Conservation (phyloP, 305 asterid species). For the Fraxinus ornus region DNA sequence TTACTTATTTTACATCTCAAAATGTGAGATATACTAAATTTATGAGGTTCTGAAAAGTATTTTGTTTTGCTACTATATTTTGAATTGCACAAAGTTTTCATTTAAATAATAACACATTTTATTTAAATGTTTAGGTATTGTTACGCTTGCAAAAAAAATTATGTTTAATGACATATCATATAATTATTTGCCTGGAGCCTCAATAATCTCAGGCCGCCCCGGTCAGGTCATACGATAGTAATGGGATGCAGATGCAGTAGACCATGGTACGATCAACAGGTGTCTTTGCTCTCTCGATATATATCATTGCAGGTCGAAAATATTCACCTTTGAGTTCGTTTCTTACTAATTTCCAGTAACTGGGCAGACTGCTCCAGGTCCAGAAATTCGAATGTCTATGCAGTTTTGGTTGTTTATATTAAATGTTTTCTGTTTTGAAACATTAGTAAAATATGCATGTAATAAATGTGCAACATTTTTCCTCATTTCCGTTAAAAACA, state of each 20-base stretch:
- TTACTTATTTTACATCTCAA: too few relatives aligned
- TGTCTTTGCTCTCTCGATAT: neutral
- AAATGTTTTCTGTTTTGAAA: neutral
- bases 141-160: too few relatives aligned
- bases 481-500: neutral
- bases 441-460: neutral
- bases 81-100: too few relatives aligned
- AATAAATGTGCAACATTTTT: neutral
- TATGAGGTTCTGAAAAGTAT: too few relatives aligned
- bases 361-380: neutral
- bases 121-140: too few relatives aligned
- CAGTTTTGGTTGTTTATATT: neutral
- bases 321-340: slow-evolving; percentile 20
- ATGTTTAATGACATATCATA: too few relatives aligned
- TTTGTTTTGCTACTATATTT: too few relatives aligned
- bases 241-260: slow-evolving; percentile 31
- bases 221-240: too few relatives aligned
- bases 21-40: too few relatives aligned
- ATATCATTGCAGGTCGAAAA: slow-evolving; percentile 40
- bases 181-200: too few relatives aligned
- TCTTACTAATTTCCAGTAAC: neutral
- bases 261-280: slow-evolving; percentile 35
- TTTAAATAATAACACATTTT: too few relatives aligned
- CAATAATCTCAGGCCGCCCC: too few relatives aligned
- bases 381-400: neutral